Percentiles rank a stretch among this genome's conserved stretches.
These are phyloP conservation scores for Amanita phalloides DNA, from an alignment of 768 basidiomycete species.

Conservation along the genomic window DNA sequence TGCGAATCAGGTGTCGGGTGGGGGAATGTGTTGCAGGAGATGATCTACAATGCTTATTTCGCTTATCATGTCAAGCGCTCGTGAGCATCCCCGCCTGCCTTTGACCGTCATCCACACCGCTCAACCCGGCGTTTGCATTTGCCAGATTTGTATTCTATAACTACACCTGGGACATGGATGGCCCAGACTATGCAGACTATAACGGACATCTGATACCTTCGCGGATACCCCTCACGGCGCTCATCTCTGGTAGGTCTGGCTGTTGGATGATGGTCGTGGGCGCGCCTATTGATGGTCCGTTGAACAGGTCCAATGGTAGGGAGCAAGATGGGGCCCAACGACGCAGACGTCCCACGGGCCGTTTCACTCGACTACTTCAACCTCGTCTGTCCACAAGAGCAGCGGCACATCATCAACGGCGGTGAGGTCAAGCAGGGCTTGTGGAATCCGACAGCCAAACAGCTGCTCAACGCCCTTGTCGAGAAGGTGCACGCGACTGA, in stretches of 20 bases:
- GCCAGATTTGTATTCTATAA: conserved; percentile 6
- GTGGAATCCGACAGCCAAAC: neutral
- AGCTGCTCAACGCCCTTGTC: neutral
- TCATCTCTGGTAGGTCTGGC: neutral
- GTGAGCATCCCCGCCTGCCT: neutral
- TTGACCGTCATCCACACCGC: neutral
- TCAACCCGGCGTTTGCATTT: neutral
- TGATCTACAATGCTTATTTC: conserved; percentile 6
- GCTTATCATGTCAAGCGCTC: conserved; percentile 6
- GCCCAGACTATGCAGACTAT: neutral
- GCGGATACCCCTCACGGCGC: conserved; percentile 1
- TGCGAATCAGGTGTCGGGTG: neutral
- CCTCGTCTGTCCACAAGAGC: conserved; percentile 4
- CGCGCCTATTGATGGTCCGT: neutral
- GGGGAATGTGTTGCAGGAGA: conserved; percentile 6
- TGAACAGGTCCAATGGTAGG: conserved; percentile 6
- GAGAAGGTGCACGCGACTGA: neutral
- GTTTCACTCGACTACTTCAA: conserved; percentile 7
- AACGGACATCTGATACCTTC: conserved; percentile 4
- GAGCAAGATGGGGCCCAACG: neutral
- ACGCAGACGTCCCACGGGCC: conserved; percentile 4
- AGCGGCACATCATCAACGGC: conserved; percentile 1
- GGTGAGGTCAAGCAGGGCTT: neutral
- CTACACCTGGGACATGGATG: conserved; percentile 3
- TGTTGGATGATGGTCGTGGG: neutral